Percentiles rank a stretch among this genome's conserved stretches.
Conservation (phyloP, 1,139 yeast species). For the Taphrina sp. region DNA sequence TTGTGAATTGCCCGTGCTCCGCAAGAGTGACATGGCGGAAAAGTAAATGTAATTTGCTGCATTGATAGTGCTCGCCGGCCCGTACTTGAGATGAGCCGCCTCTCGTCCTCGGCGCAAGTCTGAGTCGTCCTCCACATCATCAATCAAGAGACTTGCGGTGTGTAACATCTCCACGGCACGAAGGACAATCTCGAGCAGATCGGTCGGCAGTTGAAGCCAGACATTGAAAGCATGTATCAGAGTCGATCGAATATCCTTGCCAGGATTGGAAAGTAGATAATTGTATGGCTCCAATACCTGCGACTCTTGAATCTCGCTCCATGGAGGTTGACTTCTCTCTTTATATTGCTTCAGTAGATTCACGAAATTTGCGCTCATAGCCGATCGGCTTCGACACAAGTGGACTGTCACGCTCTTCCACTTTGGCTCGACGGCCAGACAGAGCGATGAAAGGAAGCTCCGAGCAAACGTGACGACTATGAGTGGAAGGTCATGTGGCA, state of each 20-base stretch:
- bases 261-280: slow-evolving; percentile 54
- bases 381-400: too few species aligned
- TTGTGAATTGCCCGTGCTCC: slow-evolving; percentile 6
- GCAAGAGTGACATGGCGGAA: slow-evolving; percentile 50
- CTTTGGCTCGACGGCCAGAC: too few species aligned
- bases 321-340: slow-evolving; percentile 2
- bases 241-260: slow-evolving; percentile 56
- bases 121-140: slow-evolving; percentile 83
- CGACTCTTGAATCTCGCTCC: slow-evolving; percentile 8
- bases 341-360: slow-evolving; percentile 8
- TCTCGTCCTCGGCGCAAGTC: slow-evolving; percentile 68
- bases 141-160: slow-evolving; percentile 66
- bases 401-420: too few species aligned
- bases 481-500: too few species aligned
- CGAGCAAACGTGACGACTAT: too few species aligned
- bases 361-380: slow-evolving; percentile 4
- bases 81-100: slow-evolving; percentile 73
- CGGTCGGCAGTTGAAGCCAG: slow-evolving; percentile 49
- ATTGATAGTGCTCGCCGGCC: slow-evolving; percentile 75
- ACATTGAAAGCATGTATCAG: slow-evolving; percentile 55
- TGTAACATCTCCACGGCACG: slow-evolving; percentile 59
- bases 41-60: slow-evolving; percentile 82
- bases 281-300: slow-evolving; percentile 53
- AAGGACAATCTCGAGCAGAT: slow-evolving; percentile 46
- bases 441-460: too few species aligned